Percentiles rank a stretch among this genome's conserved stretches.
These are phyloP conservation scores for Blumeriella jaapii DNA, from an alignment of 2,329 filamentous ascomycete genomes.

Conservation along the genomic window DNA sequence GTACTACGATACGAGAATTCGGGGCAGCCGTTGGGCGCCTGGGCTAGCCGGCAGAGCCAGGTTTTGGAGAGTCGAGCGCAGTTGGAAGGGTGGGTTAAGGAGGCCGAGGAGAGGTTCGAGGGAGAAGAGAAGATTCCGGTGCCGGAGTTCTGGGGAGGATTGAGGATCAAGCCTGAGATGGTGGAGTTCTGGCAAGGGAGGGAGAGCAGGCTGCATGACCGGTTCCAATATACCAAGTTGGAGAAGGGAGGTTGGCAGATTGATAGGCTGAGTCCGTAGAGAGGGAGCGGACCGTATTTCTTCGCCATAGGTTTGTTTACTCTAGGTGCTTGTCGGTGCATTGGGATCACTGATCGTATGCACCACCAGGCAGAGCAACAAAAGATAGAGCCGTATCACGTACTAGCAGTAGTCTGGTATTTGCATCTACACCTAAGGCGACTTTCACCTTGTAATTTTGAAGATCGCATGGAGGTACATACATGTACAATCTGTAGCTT, in stretches of 20 bases:
- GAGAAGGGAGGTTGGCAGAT: slow-evolving; percentile 48
- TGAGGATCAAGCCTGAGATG: slow-evolving; percentile 72
- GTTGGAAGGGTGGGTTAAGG: slow-evolving; percentile 66
- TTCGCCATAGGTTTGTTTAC: too few relatives aligned
- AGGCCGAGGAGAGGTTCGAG: slow-evolving; percentile 65
- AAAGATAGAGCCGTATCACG: too few relatives aligned
- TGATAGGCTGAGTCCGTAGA: slow-evolving; percentile 61
- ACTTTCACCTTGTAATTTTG: too few relatives aligned
- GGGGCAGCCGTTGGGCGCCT: slow-evolving; percentile 82
- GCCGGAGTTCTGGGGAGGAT: slow-evolving; percentile 87
- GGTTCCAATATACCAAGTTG: slow-evolving; percentile 70
- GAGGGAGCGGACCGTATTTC: not conserved
- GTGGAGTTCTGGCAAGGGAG: slow-evolving; percentile 97
- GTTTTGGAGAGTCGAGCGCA: slow-evolving; percentile 61
- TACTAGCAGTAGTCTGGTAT: too few relatives aligned
- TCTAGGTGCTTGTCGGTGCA: too few relatives aligned
- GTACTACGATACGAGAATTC: slow-evolving; percentile 57
- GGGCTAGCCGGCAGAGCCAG: slow-evolving; percentile 82
- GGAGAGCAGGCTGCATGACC: slow-evolving; percentile 81
- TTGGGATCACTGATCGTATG: too few relatives aligned
- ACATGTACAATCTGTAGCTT: too few relatives aligned
- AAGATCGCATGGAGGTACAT: too few relatives aligned
- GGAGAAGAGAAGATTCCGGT: slow-evolving; percentile 73
- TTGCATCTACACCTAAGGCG: too few relatives aligned
- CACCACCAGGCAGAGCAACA: too few relatives aligned